Base-by-base conservation (phyloP, 208 protist species). In the Trypanosoma lewisi region DNA sequence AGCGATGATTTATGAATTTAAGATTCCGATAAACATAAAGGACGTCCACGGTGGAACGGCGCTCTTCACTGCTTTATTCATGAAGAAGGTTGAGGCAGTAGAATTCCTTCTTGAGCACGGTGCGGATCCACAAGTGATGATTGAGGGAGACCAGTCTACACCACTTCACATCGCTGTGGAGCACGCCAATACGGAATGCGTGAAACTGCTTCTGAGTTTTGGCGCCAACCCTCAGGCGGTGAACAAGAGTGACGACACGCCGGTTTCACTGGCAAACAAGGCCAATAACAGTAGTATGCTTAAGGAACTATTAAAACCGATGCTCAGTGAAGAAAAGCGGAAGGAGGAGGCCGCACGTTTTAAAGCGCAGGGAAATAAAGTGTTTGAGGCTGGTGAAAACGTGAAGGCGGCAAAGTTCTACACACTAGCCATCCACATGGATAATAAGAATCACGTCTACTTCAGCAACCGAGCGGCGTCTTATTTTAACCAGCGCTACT, bases 331-430 rank as follows among this genome's bases (percentile, higher is more conserved):
- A 31, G 77, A 65, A 60, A 74, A 83, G 57, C 73, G 80, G 28
- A 75, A 55, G 4, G 85, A 78, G 4, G 86, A 91, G 53, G 82
- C 87, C 4, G 59, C 39, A 2, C 73, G 78, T 5, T 87, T 88
- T 73, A 97, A 97, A 80, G 72, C 76, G 7, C 89, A 97, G 66
- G 92, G 92, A 47, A 95, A 97, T 71, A 94, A 93, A 50, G 85
- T 91, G 1, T 97, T 97, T 45, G 79, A 71, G 51, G 68, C 69
- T 8, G 84, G 87, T 19, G 89, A 97, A 70, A 92, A 91, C 56
- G 82, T 93, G 1, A 97, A 97, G 73, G 92, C 92, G 16, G 82
- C 85, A 11, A 94, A 94, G 82, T 94, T 93, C 50, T 97, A 97
- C 72, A 92, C 86, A 0, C 68, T 96, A 9, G 90, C 94, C 41